phyloP scores from a whole-genome alignment of 202 grass and related monocot species.

The Brachypodium distachyon region DNA sequence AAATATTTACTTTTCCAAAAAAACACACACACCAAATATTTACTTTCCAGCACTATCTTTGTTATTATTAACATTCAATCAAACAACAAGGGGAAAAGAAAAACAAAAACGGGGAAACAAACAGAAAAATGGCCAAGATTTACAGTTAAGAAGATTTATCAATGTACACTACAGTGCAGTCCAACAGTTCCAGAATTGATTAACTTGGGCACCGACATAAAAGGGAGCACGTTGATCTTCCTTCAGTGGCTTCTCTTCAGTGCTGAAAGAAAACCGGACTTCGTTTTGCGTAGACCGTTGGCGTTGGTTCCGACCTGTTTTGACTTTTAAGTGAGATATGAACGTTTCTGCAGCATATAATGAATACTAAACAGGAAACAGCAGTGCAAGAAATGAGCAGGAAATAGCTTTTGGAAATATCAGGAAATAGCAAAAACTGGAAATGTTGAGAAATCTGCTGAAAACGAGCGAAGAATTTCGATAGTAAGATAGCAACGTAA shows the following conservation, averaged over 20 bases:
- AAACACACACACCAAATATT: no score
- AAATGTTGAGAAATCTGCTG: background rate
- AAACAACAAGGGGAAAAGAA: no score
- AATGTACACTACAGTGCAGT: background rate
- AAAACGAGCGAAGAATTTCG: background rate
- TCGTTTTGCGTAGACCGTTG: conserved; percentile 17
- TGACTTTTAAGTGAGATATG: background rate
- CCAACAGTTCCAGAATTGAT: background rate
- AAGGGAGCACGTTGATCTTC: background rate
- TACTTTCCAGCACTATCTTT: no score
- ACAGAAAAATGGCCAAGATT: no score
- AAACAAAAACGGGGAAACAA: no score
- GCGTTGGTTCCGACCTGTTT: conserved; percentile 30
- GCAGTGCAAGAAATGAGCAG: background rate
- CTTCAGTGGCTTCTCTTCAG: conserved; percentile 44
- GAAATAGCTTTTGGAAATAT: background rate
- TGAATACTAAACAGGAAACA: background rate
- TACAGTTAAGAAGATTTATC: background rate
- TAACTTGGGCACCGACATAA: background rate
- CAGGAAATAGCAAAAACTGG: background rate
- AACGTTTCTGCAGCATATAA: background rate
- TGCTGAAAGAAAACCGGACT: conserved; percentile 36
- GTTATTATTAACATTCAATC: no score
- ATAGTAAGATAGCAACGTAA: background rate
- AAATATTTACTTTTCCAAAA: no score